Conservation (phyloP, 495 filamentous ascomycete genomes). For the Daldinia grandis region DNA sequence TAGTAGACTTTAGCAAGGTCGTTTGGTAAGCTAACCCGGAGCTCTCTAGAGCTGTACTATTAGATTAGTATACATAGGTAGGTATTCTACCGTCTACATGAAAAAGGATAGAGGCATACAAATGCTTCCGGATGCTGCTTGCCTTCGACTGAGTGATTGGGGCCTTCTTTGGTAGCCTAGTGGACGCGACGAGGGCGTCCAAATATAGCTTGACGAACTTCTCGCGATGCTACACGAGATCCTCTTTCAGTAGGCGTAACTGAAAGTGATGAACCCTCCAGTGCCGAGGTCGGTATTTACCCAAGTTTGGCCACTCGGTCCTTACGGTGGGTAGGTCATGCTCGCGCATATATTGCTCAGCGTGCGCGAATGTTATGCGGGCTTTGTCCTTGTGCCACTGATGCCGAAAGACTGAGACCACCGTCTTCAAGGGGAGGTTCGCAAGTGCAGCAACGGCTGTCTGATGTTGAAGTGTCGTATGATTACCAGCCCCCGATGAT, state of each 20-base stretch:
- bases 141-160: conserved; percentile 16
- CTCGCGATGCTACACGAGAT: conserved; percentile 37
- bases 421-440: conserved; percentile 38
- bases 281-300: conserved; percentile 27
- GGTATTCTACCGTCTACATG: background rate
- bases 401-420: conserved; percentile 38
- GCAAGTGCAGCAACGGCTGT: conserved; percentile 37
- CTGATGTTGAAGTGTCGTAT: conserved; percentile 30
- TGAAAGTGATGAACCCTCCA: conserved; percentile 25
- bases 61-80: conserved; percentile 17
- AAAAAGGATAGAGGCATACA: conserved; percentile 13
- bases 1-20: conserved; percentile 33
- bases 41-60: conserved; percentile 11
- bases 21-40: conserved; percentile 29
- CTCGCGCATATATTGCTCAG: conserved; percentile 38
- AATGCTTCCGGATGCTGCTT: conserved; percentile 12
- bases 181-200: conserved; percentile 25
- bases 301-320: conserved; percentile 27
- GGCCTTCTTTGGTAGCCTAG: conserved; percentile 27
- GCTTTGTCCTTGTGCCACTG: conserved; percentile 45
- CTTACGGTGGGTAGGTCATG: conserved; percentile 12
- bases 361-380: conserved; percentile 40
- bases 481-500: conserved; percentile 2
- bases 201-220: conserved; percentile 34
- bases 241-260: conserved; percentile 16